Evolutionary conservation across 495 filamentous ascomycete genomes (phyloP), one percentile per base, ranked within the genome.

Genomic region (Astrothelium macrocarpum): DNA sequence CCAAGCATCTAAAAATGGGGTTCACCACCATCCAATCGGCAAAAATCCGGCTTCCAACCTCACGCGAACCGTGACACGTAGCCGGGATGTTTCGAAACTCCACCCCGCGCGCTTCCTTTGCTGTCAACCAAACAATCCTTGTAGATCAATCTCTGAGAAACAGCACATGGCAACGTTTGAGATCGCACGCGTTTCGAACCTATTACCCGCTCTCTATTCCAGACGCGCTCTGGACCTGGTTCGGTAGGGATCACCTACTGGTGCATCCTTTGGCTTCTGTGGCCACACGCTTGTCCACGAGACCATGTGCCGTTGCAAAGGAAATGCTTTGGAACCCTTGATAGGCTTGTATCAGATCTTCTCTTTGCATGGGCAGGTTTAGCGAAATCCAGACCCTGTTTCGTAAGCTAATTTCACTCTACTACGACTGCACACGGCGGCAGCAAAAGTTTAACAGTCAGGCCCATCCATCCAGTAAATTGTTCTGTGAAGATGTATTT

Each of bases 21-120:
- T n/a, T n/a, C n/a, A n/a, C n/a, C n/a, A n/a, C n/a, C 25, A 29
- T 56, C 49, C 49, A 56, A 56, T 56, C 49, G 49, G 49, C 23
- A 1, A 9, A n/a, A 56, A n/a, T 56, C 23, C 49, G 49, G 25
- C 3, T 4, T 12, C 25, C 20, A 29, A 29, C 29, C 0, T 26
- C 23, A 28, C 11, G 5, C 4, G 49, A 56, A 56, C 9, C 16
- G 25, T 9, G 49, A 56, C 25, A 5, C 20, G 20, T 16, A 5
- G n/a, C 49, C 5, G 29, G 25, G 5, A 2, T 29, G 49, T 56
- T 56, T 56, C 49, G 20, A 56, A 56, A 26, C 49, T 11, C 9
- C 9, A 16, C 49, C 49, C 49, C 25, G 25, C 49, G 49, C 20
- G 25, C 49, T 56, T 56, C 49, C 5, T 20, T 5, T 25, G 9